Conservation (phyloP, 2,329 filamentous ascomycete species). For the Stachybotrys elegans region DNA sequence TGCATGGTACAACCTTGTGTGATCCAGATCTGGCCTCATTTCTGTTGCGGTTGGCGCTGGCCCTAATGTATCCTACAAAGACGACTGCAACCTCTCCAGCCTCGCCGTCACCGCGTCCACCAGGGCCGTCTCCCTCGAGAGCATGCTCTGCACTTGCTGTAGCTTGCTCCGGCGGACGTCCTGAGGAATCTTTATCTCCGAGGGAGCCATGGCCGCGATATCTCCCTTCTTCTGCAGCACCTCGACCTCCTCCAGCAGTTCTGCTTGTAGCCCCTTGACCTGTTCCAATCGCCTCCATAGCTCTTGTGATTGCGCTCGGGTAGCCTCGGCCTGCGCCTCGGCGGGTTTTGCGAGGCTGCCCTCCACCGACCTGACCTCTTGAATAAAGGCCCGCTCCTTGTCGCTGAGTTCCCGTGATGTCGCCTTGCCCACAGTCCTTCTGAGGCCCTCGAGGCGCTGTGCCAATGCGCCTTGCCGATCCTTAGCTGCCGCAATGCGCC, state of each 20-base stretch:
- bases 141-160: constrained; percentile 55
- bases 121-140: constrained; percentile 63
- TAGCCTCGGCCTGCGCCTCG: constrained; percentile 20
- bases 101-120: constrained; percentile 62
- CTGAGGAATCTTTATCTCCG: constrained; percentile 48
- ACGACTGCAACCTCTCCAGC: constrained; percentile 51
- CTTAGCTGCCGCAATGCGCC: constrained; percentile 49
- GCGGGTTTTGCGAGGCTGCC: constrained; percentile 34
- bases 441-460: constrained; percentile 55
- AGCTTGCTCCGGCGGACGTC: constrained; percentile 60
- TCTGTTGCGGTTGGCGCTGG: no score
- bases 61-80: constrained; percentile 21
- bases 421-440: constrained; percentile 36
- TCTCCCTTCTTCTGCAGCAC: constrained; percentile 30
- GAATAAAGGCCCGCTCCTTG: constrained; percentile 40
- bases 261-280: constrained; percentile 47
- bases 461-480: constrained; percentile 52
- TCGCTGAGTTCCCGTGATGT: constrained; percentile 36
- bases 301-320: constrained; percentile 39
- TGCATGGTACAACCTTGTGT: no score
- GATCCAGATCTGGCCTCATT: no score
- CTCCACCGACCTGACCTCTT: constrained; percentile 51
- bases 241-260: constrained; percentile 47
- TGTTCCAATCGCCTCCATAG: constrained; percentile 54
- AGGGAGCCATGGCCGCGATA: constrained; percentile 22